These are phyloP conservation scores for Musa schizocarpa DNA, from an alignment of 176 grass and related monocot species.

Conservation along the genomic window DNA sequence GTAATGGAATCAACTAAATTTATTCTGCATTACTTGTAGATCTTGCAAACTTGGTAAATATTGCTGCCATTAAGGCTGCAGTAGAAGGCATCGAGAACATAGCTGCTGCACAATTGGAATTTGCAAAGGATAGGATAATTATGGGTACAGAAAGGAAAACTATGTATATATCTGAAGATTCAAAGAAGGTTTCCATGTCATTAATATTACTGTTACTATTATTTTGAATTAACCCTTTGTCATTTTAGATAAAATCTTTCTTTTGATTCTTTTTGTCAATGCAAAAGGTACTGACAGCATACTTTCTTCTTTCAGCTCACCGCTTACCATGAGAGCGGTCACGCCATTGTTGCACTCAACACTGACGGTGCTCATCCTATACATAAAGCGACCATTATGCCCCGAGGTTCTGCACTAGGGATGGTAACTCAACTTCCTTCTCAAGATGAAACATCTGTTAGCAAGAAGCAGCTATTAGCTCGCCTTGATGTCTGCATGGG, in stretches of 20 bases:
- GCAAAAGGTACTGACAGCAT: slow-evolving; percentile 10
- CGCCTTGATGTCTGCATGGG: slow-evolving; percentile 99
- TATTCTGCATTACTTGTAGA: slow-evolving; percentile 28
- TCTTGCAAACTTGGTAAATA: slow-evolving; percentile 95
- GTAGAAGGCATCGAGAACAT: slow-evolving; percentile 89
- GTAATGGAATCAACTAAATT: slow-evolving; percentile 5
- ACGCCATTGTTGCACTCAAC: slow-evolving; percentile 90
- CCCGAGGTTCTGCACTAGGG: slow-evolving; percentile 81
- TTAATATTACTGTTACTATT: not conserved
- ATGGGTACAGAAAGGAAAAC: slow-evolving; percentile 98
- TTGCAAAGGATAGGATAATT: slow-evolving; percentile 94
- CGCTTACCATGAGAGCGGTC: slow-evolving; percentile 96
- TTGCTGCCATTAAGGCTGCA: slow-evolving; percentile 96
- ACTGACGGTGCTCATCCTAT: slow-evolving; percentile 82
- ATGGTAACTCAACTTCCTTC: slow-evolving; percentile 98
- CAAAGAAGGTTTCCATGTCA: slow-evolving; percentile 48
- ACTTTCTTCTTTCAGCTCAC: slow-evolving; percentile 50
- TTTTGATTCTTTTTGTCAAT: not conserved
- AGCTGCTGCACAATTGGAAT: slow-evolving; percentile 64
- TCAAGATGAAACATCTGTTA: slow-evolving; percentile 96
- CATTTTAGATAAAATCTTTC: not conserved
- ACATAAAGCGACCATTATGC: slow-evolving; percentile 94
- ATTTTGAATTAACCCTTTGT: not conserved
- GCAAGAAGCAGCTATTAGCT: slow-evolving; percentile 92
- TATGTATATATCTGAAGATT: slow-evolving; percentile 93